A percentile compares a stretch with the other conserved stretches of the same genome.
Conservation (phyloP, 2,329 filamentous ascomycete genomes). For the Fusarium begoniae region DNA sequence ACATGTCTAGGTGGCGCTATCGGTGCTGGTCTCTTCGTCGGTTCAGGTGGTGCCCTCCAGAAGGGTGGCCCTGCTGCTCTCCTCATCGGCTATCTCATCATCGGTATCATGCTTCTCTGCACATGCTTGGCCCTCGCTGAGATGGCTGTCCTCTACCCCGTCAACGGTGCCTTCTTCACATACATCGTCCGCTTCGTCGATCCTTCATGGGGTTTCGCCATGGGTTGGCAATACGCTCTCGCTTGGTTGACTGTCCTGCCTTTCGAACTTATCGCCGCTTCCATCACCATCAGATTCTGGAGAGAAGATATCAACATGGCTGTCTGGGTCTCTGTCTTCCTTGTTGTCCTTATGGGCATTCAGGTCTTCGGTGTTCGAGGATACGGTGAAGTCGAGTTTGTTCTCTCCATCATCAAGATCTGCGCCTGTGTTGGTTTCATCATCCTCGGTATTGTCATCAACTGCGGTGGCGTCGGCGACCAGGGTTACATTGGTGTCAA, state of each 20-base stretch:
- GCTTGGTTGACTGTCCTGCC: slow-evolving; percentile 89
- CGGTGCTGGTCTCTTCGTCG: slow-evolving; percentile 88
- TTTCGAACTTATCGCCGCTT: slow-evolving; percentile 86
- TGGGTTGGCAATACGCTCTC: slow-evolving; percentile 94
- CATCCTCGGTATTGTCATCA: slow-evolving; percentile 85
- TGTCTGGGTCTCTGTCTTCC: slow-evolving; percentile 85
- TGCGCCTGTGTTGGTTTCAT: slow-evolving; percentile 69
- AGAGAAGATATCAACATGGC: slow-evolving; percentile 69
- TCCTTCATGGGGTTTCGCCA: slow-evolving; percentile 92
- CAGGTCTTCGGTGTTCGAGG: slow-evolving; percentile 89
- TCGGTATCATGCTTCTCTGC: slow-evolving; percentile 39
- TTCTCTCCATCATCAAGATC: slow-evolving; percentile 88
- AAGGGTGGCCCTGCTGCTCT: slow-evolving; percentile 80
- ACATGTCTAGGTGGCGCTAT: slow-evolving; percentile 36
- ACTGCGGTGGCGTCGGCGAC: slow-evolving; percentile 79
- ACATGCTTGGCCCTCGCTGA: slow-evolving; percentile 93
- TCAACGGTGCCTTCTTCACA: slow-evolving; percentile 90
- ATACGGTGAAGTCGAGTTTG: slow-evolving; percentile 89
- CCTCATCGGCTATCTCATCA: slow-evolving; percentile 73
- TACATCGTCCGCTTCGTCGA: slow-evolving; percentile 93
- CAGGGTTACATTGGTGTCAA: slow-evolving; percentile 81
- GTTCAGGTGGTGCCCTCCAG: slow-evolving; percentile 76
- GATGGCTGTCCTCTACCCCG: slow-evolving; percentile 88
- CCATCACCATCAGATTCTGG: slow-evolving; percentile 87
- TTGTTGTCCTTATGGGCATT: slow-evolving; percentile 77